Evolutionary conservation across 2,329 filamentous ascomycete species (phyloP).

Genomic region (Penicillium decumbens): DNA sequence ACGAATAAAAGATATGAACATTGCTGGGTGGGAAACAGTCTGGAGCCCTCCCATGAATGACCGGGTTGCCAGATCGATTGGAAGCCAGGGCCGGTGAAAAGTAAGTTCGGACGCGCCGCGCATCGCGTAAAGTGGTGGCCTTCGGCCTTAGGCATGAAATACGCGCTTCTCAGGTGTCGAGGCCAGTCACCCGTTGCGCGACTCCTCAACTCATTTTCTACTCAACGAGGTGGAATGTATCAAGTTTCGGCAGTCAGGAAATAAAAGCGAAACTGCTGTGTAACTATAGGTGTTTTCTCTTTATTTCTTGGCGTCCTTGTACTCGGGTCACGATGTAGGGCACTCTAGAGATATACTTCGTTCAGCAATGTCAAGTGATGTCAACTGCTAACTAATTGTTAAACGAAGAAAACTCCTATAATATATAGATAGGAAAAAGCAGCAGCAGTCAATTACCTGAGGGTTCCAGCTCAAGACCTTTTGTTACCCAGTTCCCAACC

Average conservation of each 20-base stretch:
- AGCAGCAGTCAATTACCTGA: too few species aligned
- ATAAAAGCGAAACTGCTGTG: background rate
- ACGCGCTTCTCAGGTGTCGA: background rate
- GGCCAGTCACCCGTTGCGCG: background rate
- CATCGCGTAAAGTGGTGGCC: slow-evolving; percentile 37
- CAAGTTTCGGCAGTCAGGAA: too few species aligned
- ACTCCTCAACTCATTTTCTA: too few species aligned
- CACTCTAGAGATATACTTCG: background rate
- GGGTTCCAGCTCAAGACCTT: too few species aligned
- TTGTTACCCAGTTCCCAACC: too few species aligned
- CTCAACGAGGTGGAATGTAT: background rate
- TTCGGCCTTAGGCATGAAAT: slow-evolving; percentile 13
- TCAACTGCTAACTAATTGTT: too few species aligned
- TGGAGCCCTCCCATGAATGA: slow-evolving; percentile 3
- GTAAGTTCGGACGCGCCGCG: slow-evolving; percentile 17
- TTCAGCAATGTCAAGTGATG: background rate
- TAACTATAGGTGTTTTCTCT: background rate
- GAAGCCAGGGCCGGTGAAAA: slow-evolving; percentile 16
- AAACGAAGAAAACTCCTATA: too few species aligned
- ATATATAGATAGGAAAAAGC: too few species aligned
- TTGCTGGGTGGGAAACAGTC: slow-evolving; percentile 21
- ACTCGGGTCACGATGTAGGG: background rate
- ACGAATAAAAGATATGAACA: slow-evolving; percentile 22
- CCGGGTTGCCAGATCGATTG: slow-evolving; percentile 2
- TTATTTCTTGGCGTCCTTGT: background rate